Percentiles rank a stretch among this genome's conserved stretches.
These are phyloP conservation scores for Fusarium veterinarium DNA, from an alignment of 2,329 filamentous ascomycete genomes.

Conservation along the genomic window DNA sequence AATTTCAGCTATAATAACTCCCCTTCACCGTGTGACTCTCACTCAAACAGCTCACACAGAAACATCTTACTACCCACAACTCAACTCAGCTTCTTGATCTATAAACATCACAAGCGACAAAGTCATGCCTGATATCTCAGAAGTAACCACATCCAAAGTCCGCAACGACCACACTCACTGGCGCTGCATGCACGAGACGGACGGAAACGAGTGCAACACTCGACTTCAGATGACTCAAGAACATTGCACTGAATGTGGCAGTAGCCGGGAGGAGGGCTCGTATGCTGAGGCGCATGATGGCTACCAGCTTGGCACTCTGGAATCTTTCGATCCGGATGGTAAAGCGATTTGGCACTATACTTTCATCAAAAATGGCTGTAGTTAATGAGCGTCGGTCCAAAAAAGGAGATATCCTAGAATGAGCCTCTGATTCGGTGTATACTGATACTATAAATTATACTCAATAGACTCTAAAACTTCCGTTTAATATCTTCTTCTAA, in stretches of 20 bases:
- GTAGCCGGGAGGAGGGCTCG: fast-evolving
- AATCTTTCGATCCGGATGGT: neutral
- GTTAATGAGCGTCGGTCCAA: fast-evolving
- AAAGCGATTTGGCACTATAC: neutral
- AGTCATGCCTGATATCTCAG: neutral
- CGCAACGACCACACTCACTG: neutral
- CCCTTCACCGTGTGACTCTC: neutral
- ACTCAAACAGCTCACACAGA: neutral
- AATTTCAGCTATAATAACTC: fast-evolving
- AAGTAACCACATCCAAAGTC: neutral
- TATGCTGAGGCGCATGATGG: neutral
- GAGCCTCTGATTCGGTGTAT: fast-evolving
- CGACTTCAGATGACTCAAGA: neutral
- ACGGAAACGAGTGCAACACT: neutral
- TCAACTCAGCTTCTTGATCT: neutral
- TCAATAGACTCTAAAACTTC: neutral
- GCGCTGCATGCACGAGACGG: neutral
- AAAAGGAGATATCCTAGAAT: fast-evolving
- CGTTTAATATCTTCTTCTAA: neutral
- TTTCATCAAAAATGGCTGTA: neutral
- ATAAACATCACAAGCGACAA: fast-evolving
- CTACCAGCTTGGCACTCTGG: neutral
- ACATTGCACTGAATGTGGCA: neutral
- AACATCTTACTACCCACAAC: neutral
- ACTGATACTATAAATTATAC: neutral